Percentiles rank a stretch among this genome's conserved stretches.
These are phyloP conservation scores for Coemansia aciculifera DNA, from an alignment of 192 early-diverging fungal species.

Conservation along the genomic window DNA sequence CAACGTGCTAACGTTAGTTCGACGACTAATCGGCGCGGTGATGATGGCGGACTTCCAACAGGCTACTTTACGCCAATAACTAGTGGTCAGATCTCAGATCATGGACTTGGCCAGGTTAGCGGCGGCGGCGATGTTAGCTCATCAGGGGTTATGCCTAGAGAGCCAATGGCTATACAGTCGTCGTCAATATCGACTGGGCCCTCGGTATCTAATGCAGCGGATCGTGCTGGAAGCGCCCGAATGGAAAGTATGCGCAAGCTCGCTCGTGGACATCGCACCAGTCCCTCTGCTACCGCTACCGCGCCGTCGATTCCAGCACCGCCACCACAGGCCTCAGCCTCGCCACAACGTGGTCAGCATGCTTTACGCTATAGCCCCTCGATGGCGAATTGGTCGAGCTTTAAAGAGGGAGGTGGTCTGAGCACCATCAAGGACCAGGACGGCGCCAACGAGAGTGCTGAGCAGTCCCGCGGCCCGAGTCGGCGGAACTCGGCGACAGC, in stretches of 20 bases:
- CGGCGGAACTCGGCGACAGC: slow-evolving; percentile 14
- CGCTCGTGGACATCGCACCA: slow-evolving; percentile 3
- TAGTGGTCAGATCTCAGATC: slow-evolving; percentile 9
- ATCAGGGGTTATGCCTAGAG: slow-evolving; percentile 43
- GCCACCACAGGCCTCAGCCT: slow-evolving; percentile 19
- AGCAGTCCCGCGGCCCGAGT: background rate
- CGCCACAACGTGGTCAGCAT: slow-evolving; percentile 36
- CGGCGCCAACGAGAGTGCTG: slow-evolving; percentile 12
- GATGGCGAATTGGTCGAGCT: slow-evolving; percentile 36
- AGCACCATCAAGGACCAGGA: slow-evolving; percentile 40
- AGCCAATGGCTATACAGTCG: slow-evolving; percentile 26
- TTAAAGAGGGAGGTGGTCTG: slow-evolving; percentile 26
- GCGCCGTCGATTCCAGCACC: background rate
- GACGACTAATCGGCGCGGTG: slow-evolving; percentile 12
- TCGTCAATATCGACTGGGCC: slow-evolving; percentile 37
- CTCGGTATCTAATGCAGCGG: slow-evolving; percentile 10
- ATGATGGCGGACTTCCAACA: slow-evolving; percentile 14
- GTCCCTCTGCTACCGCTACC: background rate
- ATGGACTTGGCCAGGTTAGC: slow-evolving; percentile 17
- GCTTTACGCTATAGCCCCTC: slow-evolving; percentile 40
- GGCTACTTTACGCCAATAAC: slow-evolving; percentile 38
- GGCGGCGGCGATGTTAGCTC: slow-evolving; percentile 11
- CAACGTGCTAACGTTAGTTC: slow-evolving; percentile 15
- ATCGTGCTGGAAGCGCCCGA: slow-evolving; percentile 15
- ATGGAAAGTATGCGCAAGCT: slow-evolving; percentile 13